phyloP scores from a whole-genome alignment of 1,284 basidiomycete species.

The Xanthoconium separans region DNA sequence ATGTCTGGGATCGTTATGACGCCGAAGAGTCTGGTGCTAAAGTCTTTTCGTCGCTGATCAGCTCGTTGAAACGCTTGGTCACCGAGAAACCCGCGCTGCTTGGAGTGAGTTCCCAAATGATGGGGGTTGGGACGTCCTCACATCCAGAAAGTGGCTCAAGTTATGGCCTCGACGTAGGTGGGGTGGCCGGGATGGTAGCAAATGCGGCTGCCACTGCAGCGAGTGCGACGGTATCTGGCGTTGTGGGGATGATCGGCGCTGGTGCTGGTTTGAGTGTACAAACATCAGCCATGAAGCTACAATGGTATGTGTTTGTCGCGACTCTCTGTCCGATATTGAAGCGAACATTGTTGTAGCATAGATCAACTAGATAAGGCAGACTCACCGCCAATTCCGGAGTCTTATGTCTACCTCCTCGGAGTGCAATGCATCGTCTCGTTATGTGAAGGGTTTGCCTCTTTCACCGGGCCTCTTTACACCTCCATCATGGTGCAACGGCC shows the following conservation, averaged over 20 bases:
- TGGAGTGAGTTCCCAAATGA: slow-evolving; percentile 78
- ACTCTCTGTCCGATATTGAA: neutral
- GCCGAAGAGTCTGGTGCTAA: slow-evolving; percentile 58
- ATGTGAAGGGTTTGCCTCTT: slow-evolving; percentile 83
- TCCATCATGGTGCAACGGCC: slow-evolving; percentile 65
- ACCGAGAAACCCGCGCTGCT: slow-evolving; percentile 86
- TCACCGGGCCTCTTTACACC: slow-evolving; percentile 70
- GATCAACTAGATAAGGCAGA: slow-evolving; percentile 97
- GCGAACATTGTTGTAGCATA: slow-evolving; percentile 54
- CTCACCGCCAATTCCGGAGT: slow-evolving; percentile 87
- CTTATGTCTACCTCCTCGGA: slow-evolving; percentile 89
- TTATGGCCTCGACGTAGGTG: slow-evolving; percentile 62
- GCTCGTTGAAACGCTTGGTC: slow-evolving; percentile 78
- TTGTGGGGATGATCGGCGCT: slow-evolving; percentile 68
- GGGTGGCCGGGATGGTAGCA: slow-evolving; percentile 81
- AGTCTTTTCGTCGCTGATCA: slow-evolving; percentile 79
- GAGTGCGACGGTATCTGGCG: slow-evolving; percentile 72
- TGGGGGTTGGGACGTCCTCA: slow-evolving; percentile 65
- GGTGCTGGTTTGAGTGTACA: slow-evolving; percentile 69
- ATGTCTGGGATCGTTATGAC: slow-evolving; percentile 83
- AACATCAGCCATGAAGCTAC: slow-evolving; percentile 78
- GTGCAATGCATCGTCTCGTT: slow-evolving; percentile 87
- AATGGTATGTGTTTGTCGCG: slow-evolving; percentile 56
- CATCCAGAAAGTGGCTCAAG: slow-evolving; percentile 37
- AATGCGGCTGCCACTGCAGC: slow-evolving; percentile 82